Evolutionary conservation across 108 stramenopile genomes (phyloP).

Genomic region (Nannochloropsis gaditana): DNA sequence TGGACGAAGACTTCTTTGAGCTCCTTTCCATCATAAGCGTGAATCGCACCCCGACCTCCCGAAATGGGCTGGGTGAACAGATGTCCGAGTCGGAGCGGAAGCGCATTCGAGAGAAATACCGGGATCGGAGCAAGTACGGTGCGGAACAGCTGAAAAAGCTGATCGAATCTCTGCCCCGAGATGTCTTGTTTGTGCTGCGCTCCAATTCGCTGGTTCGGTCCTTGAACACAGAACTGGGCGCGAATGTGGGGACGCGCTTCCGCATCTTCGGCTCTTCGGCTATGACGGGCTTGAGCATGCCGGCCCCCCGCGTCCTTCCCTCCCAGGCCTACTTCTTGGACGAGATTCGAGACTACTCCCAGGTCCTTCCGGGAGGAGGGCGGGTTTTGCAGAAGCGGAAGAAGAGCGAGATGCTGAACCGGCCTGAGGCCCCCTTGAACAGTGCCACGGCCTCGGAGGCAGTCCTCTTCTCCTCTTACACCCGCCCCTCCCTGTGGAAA

Average conservation of each 20-base stretch:
- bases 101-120: constrained; percentile 43
- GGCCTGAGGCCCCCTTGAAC: neutral
- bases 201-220: constrained; percentile 50
- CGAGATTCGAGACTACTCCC: neutral
- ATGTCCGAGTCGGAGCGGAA: constrained; percentile 50
- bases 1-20: constrained; percentile 11
- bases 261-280: constrained; percentile 33
- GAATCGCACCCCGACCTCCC: neutral
- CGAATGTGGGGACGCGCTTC: constrained; percentile 24
- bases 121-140: constrained; percentile 32
- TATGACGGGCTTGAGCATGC: neutral
- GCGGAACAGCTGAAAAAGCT: constrained; percentile 48
- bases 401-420: neutral
- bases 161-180: constrained; percentile 50
- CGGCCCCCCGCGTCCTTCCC: neutral
- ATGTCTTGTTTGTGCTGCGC: constrained; percentile 56
- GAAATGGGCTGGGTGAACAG: constrained; percentile 31
- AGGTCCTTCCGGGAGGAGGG: neutral
- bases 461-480: neutral
- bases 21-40: neutral
- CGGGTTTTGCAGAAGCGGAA: neutral
- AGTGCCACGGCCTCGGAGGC: neutral
- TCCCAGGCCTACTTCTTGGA: neutral
- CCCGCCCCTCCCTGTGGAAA: neutral
- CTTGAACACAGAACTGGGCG: constrained; percentile 49